Base-by-base conservation (phyloP, 2,329 filamentous ascomycete genomes). In the Paraphoma chrysanthemicola region DNA sequence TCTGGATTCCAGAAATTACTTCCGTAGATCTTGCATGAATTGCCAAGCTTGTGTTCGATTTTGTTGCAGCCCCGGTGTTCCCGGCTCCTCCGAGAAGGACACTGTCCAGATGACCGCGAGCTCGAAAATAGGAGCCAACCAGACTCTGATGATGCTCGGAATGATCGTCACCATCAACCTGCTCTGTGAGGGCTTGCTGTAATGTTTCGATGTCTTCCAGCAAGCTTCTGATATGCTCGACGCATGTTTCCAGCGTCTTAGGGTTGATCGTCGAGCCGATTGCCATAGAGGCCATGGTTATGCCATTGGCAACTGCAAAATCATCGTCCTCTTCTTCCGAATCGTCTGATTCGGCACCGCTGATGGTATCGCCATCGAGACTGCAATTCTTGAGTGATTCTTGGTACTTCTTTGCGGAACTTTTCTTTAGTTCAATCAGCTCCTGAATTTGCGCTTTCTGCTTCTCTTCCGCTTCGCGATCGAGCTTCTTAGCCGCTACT, bases 141-240 rank as follows among this genome's bases (percentile, higher is more conserved):
- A 68, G 58, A 38, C 44, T 63, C 47, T 73, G 67, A 11, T 72
- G 68, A 46, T 70, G 60, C 39, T 64, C 59, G 1, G 68, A 64
- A 39, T 67, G 54, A 41, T 71, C 76, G 30, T 78, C 69, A 6
- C 79, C 79, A 42, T 75, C 67, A 29, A 76, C 73, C 50, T 79
- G 73, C 56, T 75, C 71, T 29, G 71, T 67, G 48, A 82, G 74
- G 14, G 53, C 63, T 28, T 65, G 45, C 17, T 72, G 67, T 17
- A 72, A 18, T 1, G 44, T 59, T 28, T 70, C 63, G 11, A 72
- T 66, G 44, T 69, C 55, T 48, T 61, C 46, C 14, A 73, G 31
- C 4, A 73, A 51, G 30, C 30, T 61, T 12, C 56, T 60, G 10
- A 73, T 52, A 51, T 72, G 67, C n/a, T 66, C 43, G 1, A 68